Conservation (phyloP, 177 flowering plant genomes). For the Telopea speciosissima region DNA sequence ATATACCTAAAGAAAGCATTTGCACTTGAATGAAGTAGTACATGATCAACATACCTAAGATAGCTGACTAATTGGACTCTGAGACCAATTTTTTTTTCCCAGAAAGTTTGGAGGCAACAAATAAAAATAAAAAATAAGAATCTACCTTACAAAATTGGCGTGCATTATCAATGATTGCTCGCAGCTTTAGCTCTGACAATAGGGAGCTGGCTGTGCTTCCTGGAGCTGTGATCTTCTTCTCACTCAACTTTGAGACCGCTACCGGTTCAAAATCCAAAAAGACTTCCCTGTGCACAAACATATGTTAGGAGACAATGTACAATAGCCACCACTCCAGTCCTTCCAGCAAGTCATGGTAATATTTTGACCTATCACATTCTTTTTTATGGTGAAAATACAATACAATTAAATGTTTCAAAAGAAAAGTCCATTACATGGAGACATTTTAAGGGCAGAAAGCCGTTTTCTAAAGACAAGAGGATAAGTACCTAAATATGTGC, state of each 20-base stretch:
- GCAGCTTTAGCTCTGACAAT: conserved; percentile 65
- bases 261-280: conserved; percentile 75
- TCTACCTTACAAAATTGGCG: conserved; percentile 68
- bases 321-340: too few relatives aligned
- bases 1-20: too few relatives aligned
- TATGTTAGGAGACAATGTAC: conserved; percentile 4
- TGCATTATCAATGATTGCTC: conserved; percentile 75
- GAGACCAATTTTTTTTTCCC: too few relatives aligned
- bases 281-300: conserved; percentile 56
- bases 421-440: not conserved
- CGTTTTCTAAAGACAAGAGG: not conserved
- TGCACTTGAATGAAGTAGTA: too few relatives aligned
- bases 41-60: too few relatives aligned
- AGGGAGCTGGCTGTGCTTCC: conserved; percentile 64
- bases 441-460: not conserved
- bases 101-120: not conserved
- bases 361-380: too few relatives aligned
- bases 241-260: conserved; percentile 63
- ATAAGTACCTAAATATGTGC: conserved; percentile 57
- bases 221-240: conserved; percentile 60
- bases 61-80: too few relatives aligned
- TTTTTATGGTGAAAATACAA: not conserved
- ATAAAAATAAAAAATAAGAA: not conserved
- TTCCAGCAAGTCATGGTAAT: too few relatives aligned
- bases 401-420: not conserved